Percentiles rank a stretch among this genome's conserved stretches.
Conservation (phyloP, 495 filamentous ascomycete species). For the Xylaria bambusicola region DNA sequence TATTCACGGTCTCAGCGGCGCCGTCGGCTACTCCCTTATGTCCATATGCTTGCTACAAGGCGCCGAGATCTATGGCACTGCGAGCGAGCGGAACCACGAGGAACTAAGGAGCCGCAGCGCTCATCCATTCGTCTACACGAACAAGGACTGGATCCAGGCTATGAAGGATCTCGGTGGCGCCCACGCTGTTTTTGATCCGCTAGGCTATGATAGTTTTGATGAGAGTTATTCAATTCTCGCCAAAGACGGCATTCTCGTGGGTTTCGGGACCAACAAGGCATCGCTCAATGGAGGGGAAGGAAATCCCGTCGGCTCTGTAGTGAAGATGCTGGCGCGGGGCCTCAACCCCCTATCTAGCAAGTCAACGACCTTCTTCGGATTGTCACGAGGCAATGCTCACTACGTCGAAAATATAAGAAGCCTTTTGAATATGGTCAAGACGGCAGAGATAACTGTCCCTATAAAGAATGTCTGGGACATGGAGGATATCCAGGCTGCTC, state of each 20-base stretch:
- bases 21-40: slow-evolving; percentile 33
- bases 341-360: slow-evolving; percentile 27
- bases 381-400: slow-evolving; percentile 33
- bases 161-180: slow-evolving; percentile 44
- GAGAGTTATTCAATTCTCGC: slow-evolving; percentile 43
- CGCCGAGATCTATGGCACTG: slow-evolving; percentile 47
- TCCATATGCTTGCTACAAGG: slow-evolving; percentile 20
- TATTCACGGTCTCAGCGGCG: slow-evolving; percentile 47
- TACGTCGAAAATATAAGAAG: slow-evolving; percentile 33
- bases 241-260: slow-evolving; percentile 25
- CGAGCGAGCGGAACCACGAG: slow-evolving; percentile 41
- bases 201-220: slow-evolving; percentile 49
- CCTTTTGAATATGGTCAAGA: slow-evolving; percentile 35
- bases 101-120: slow-evolving; percentile 30
- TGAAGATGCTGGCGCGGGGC: slow-evolving; percentile 31
- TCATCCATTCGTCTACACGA: slow-evolving; percentile 41
- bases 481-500: slow-evolving; percentile 44
- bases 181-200: slow-evolving; percentile 45
- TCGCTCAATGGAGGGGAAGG: slow-evolving; percentile 19
- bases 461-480: slow-evolving; percentile 45
- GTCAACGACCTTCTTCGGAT: slow-evolving; percentile 39
- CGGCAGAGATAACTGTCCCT: slow-evolving; percentile 39
- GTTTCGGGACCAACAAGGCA: slow-evolving; percentile 33
- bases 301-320: slow-evolving; percentile 19
- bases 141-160: slow-evolving; percentile 46